Base-by-base conservation (phyloP, 2,329 filamentous ascomycete genomes). In the Sporothrix luriei region DNA sequence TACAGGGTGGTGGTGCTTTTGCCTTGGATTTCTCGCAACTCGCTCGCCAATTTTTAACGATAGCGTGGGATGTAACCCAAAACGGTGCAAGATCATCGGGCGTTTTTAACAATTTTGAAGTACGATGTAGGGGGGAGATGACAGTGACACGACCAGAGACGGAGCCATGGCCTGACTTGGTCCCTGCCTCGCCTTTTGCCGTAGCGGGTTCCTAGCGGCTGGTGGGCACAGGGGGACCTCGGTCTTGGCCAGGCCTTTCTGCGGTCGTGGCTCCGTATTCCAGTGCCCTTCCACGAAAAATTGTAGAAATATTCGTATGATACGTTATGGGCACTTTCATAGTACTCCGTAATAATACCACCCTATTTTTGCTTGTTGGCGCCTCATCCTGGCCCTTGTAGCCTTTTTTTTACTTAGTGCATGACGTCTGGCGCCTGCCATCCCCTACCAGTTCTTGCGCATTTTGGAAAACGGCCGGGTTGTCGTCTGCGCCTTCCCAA, bases 171-270 rank as follows among this genome's bases (percentile, higher is more conserved):
- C 62, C 19, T 24, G 61, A 13, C 26, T 19, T 38, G 29, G 26
- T n/a, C n/a, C 29, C 59, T 48, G 51, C 21, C 49, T 52, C n/a
- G 21, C 7, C 6, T n/a, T 24, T 24, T 11, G 40, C 43, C 33
- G 62, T 38, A 46, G 26, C 62, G 16, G 16, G 14, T 51, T 38
- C 26, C 62, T 24, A 24, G 62, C 61, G 49, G 43, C 21, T 49
- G 24, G 61, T 33, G 43, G 46, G 55, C 55, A 61, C 43, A 61
- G 14, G 40, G 33, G 55, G 55, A 52, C 24, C 26, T 65, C 46
- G 62, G 62, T 65, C 62, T 65, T 46, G 61, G 43, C 46, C 26
- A 51, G 43, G 61, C 61, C 24, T 51, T 11, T 48, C 62, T 38
- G 10, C 62, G 59, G 29, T 48, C 40, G n/a, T 10, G 57, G 38